These are phyloP conservation scores for Poa annua DNA, from an alignment of 176 grass and related monocot species.

Conservation along the genomic window DNA sequence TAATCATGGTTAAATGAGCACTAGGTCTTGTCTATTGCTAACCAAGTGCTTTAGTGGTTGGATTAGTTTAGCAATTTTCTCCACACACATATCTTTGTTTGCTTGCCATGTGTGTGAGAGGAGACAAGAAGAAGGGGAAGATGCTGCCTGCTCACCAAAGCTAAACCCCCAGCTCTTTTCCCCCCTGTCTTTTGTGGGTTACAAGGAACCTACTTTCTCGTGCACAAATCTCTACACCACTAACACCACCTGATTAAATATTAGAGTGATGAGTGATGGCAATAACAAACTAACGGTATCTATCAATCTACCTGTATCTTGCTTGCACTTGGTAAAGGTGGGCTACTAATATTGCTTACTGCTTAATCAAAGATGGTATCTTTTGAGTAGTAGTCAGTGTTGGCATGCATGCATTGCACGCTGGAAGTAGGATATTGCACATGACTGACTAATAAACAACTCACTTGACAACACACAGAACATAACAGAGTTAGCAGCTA, in stretches of 20 bases:
- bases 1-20: slow-evolving; percentile 19
- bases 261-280: background rate
- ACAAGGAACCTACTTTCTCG: slow-evolving; percentile 42
- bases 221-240: background rate
- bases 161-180: slow-evolving; percentile 30
- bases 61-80: slow-evolving; percentile 33
- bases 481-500: too few species aligned
- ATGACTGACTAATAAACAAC: background rate
- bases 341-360: slow-evolving; percentile 15
- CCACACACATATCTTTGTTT: slow-evolving; percentile 5
- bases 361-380: background rate
- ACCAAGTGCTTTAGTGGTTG: slow-evolving; percentile 23
- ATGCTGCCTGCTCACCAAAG: slow-evolving; percentile 54
- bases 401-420: too few species aligned
- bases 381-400: background rate
- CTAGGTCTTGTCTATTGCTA: background rate
- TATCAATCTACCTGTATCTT: background rate
- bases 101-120: slow-evolving; percentile 32
- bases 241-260: background rate
- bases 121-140: slow-evolving; percentile 56
- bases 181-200: slow-evolving; percentile 58
- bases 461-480: background rate
- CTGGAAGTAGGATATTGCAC: background rate
- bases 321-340: slow-evolving; percentile 10
- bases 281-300: background rate